Percentiles rank a stretch among this genome's conserved stretches.
Evolutionary conservation across 345 rosid species (phyloP).

Genomic region (Eucalyptus microcorys): DNA sequence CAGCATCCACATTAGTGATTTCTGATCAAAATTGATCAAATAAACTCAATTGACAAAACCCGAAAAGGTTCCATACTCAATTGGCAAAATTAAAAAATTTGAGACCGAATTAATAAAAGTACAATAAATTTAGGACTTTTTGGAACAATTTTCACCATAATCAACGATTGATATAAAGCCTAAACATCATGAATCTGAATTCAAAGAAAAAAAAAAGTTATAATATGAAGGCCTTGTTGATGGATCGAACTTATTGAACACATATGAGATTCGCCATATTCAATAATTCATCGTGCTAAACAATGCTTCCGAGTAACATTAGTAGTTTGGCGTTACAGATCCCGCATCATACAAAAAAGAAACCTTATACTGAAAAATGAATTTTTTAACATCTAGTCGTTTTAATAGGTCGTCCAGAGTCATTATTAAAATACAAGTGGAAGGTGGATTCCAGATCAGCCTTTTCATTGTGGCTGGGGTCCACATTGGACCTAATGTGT

Average conservation of each 20-base stretch:
- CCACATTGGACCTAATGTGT: not conserved
- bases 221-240: not conserved
- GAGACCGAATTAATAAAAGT: accelerated
- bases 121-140: accelerated
- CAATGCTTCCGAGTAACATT: not conserved
- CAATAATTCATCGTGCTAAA: not conserved
- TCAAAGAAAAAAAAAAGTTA: too few species aligned
- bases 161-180: not conserved
- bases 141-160: too few species aligned
- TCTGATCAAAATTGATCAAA: accelerated
- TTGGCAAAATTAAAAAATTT: too few species aligned
- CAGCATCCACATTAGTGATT: too few species aligned
- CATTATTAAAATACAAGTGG: not conserved
- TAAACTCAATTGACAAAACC: too few species aligned
- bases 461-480: not conserved
- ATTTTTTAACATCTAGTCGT: not conserved
- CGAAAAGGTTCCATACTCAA: too few species aligned
- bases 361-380: too few species aligned
- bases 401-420: not conserved
- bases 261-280: not conserved
- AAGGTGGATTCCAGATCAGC: not conserved
- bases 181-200: not conserved
- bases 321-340: not conserved
- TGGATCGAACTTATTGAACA: not conserved
- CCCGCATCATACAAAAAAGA: not conserved